These are phyloP conservation scores for Hyaloscypha bicolor DNA, from an alignment of 495 filamentous ascomycete genomes.

Conservation along the genomic window DNA sequence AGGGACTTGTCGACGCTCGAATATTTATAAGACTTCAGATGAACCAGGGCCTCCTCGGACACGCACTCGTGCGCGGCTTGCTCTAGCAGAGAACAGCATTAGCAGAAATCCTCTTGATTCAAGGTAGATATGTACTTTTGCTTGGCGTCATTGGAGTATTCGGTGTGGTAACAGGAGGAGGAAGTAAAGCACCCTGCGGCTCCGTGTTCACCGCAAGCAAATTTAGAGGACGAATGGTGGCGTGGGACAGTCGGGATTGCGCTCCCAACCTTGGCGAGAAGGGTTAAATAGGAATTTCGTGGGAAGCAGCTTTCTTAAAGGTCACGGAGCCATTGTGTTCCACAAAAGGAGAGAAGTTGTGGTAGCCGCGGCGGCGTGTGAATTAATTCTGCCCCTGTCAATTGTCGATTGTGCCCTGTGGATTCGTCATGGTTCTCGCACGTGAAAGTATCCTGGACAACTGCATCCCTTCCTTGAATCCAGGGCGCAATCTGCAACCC, in stretches of 20 bases:
- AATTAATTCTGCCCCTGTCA: background rate
- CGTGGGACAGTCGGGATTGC: conserved; percentile 23
- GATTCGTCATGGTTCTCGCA: background rate
- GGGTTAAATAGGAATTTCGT: background rate
- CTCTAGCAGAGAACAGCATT: conserved; percentile 37
- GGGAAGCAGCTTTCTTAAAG: background rate
- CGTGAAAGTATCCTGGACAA: background rate
- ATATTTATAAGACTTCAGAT: conserved; percentile 96
- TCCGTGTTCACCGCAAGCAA: conserved; percentile 32
- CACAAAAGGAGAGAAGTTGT: background rate
- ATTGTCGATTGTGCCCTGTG: background rate
- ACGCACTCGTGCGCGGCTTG: conserved; percentile 57
- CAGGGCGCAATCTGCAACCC: background rate
- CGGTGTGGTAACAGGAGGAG: conserved; percentile 32
- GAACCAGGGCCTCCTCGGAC: conserved; percentile 64
- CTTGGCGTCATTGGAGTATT: conserved; percentile 43
- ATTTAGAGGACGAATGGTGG: conserved; percentile 30
- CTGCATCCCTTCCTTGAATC: no score
- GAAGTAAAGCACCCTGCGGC: conserved; percentile 24
- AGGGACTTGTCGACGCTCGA: conserved; percentile 95
- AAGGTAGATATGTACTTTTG: conserved; percentile 39
- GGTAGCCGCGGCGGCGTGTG: background rate
- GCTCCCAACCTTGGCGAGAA: conserved; percentile 32
- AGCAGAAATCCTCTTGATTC: conserved; percentile 11
- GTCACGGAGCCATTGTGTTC: conserved; percentile 12